Percentiles rank a stretch among this genome's conserved stretches.
Conservation (phyloP, 2,329 filamentous ascomycete genomes). For the Cladosporium sp. region DNA sequence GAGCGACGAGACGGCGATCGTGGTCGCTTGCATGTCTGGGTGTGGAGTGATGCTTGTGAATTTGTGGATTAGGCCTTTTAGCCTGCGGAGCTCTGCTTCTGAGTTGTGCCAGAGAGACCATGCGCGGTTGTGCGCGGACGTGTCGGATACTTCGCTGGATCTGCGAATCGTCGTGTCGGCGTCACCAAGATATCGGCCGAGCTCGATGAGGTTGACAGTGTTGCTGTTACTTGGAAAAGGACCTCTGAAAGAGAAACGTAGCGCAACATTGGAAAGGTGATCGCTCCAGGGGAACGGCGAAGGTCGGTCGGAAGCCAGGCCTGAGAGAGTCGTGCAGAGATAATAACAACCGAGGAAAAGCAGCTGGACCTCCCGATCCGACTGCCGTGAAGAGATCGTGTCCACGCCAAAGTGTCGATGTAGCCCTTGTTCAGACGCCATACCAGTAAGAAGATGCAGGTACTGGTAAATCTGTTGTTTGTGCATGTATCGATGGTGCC, state of each 20-base stretch:
- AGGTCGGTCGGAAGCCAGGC: conserved; percentile 29
- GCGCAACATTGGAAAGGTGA: conserved; percentile 7
- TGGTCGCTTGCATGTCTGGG: conserved; percentile 23
- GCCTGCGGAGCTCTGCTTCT: conserved; percentile 5
- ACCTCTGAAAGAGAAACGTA: not conserved
- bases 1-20: conserved; percentile 23
- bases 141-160: conserved; percentile 14
- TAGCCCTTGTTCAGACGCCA: conserved; percentile 31
- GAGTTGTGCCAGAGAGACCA: conserved; percentile 14
- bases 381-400: conserved; percentile 5
- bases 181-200: conserved; percentile 23
- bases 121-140: not conserved
- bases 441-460: conserved; percentile 29
- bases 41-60: conserved; percentile 14
- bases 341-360: conserved; percentile 32
- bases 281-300: conserved; percentile 28
- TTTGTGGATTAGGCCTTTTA: conserved; percentile 2
- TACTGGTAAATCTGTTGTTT: conserved; percentile 28
- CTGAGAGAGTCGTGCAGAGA: conserved; percentile 27
- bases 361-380: conserved; percentile 21
- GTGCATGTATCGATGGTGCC: conserved; percentile 30
- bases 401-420: conserved; percentile 22
- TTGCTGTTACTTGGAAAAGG: conserved; percentile 2
- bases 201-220: conserved; percentile 4
- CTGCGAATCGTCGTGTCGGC: conserved; percentile 26